These are phyloP conservation scores for Arabidopsis lyrata DNA, from an alignment of 441 rosid species.

Conservation along the genomic window DNA sequence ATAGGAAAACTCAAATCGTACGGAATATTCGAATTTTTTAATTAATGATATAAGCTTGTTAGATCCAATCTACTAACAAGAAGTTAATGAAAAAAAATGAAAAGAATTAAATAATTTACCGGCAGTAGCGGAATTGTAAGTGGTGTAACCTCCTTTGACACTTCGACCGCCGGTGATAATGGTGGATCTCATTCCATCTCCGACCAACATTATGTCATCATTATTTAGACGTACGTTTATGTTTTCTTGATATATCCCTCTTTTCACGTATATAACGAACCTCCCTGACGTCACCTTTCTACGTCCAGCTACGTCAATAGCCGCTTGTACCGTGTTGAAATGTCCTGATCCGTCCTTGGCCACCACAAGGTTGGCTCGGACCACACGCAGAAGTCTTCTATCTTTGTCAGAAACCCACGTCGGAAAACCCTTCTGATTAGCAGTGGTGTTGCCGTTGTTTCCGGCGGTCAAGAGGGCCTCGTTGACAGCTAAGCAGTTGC, in stretches of 20 bases:
- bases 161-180: constrained; percentile 73
- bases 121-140: constrained; percentile 86
- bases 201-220: constrained; percentile 72
- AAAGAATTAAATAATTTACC: constrained; percentile 50
- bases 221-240: constrained; percentile 60
- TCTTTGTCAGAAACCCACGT: constrained; percentile 58
- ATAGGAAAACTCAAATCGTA: constrained; percentile 10
- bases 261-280: constrained; percentile 73
- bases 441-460: constrained; percentile 21
- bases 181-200: constrained; percentile 77
- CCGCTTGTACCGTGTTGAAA: constrained; percentile 66
- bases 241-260: constrained; percentile 79
- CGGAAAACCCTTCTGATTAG: constrained; percentile 48
- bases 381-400: constrained; percentile 50
- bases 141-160: constrained; percentile 78
- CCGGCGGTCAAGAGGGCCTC: constrained; percentile 45
- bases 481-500: constrained; percentile 55
- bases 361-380: constrained; percentile 67
- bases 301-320: constrained; percentile 66
- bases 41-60: constrained; percentile 18
- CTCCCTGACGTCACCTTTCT: constrained; percentile 56
- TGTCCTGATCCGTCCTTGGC: constrained; percentile 83
- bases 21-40: constrained; percentile 8
- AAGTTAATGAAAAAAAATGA: not conserved
- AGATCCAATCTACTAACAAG: constrained; percentile 33